Evolutionary conservation across 1,284 basidiomycete genomes (phyloP).

Genomic region (Lentinus polychrous): DNA sequence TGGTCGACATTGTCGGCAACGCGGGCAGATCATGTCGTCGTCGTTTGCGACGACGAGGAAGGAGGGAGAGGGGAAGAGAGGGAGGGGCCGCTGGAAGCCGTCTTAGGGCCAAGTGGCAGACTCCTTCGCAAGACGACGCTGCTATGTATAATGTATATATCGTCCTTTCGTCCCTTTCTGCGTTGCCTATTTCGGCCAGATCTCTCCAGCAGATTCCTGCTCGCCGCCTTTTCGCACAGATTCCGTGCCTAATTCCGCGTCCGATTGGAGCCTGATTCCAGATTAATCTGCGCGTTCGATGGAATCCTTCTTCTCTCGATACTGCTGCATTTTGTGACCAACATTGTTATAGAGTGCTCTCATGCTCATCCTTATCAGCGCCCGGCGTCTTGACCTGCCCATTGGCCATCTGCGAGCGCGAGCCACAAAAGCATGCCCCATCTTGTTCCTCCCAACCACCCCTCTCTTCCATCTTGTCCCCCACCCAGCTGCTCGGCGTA

Average conservation of each 20-base stretch:
- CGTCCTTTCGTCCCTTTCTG: background rate
- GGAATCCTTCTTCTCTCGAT: too few relatives aligned
- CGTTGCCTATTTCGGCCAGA: background rate
- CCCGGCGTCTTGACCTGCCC: background rate
- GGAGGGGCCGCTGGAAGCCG: background rate
- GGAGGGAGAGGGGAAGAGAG: background rate
- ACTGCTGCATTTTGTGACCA: too few relatives aligned
- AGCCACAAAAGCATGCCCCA: too few relatives aligned
- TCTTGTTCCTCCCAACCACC: slow-evolving; percentile 8
- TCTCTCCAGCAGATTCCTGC: background rate
- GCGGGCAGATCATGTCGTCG: background rate
- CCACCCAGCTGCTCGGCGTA: slow-evolving; percentile 3
- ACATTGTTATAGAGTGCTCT: too few relatives aligned
- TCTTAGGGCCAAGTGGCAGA: too few relatives aligned
- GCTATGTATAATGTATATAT: too few relatives aligned
- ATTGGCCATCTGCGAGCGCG: background rate
- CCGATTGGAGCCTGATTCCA: too few relatives aligned
- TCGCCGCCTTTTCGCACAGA: background rate
- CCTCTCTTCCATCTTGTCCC: slow-evolving; percentile 4
- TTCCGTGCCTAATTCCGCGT: background rate
- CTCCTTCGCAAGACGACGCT: too few relatives aligned
- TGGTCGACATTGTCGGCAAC: background rate
- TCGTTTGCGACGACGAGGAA: background rate
- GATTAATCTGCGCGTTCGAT: too few relatives aligned
- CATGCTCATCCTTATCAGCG: background rate